Evolutionary conservation across 2,329 filamentous ascomycete species (phyloP), one percentile per base, ranked within the genome.

Genomic region (Pseudonectria foliicola): DNA sequence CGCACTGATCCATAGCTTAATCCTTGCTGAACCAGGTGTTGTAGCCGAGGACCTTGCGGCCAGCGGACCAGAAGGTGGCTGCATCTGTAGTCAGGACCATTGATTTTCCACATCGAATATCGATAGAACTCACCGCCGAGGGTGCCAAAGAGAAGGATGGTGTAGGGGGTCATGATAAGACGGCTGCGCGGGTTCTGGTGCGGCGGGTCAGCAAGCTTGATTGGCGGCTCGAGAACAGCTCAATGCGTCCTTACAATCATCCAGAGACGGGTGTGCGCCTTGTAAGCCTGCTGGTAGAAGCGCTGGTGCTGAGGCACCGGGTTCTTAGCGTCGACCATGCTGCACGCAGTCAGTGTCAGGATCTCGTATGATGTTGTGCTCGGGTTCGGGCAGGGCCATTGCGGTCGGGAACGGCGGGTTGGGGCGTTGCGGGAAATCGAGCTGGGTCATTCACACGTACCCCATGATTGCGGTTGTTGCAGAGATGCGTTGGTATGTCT

Each of bases 261-360:
- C 84, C 85, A 89, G 60, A 85, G 64, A 55, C 85, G 78, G 49
- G 78, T 68, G 61, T 80, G 75, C 45, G 68, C 64, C 54, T 75
- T 77, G 63, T 83, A 83, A 52, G 85, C 80, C 48, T 73, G 68
- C 69, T 88, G 84, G 71, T 85, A 87, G 52, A 76, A 65, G 56
- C 75, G 72, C 73, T 90, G 85, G 68, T 82, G 73, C 59, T 82
- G 55, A 38, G 82, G 82, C 54, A 89, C 84, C 56, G 73, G 75
- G 76, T 90, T 90, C 61, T 75, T 73, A 62, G 80, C 79, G 74
- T 85, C 70, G 68, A 87, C 49, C 58, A 80, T 55, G 57, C 74
- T 75, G 50, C 38, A 32, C 35, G 42, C 46, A 25, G 54, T 59
- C 45, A 59, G 52, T 40, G 33, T 44, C 30, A 42, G 40, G 40